phyloP scores from a whole-genome alignment of 2,329 filamentous ascomycete species.

The Pseudocercospora crystallina region DNA sequence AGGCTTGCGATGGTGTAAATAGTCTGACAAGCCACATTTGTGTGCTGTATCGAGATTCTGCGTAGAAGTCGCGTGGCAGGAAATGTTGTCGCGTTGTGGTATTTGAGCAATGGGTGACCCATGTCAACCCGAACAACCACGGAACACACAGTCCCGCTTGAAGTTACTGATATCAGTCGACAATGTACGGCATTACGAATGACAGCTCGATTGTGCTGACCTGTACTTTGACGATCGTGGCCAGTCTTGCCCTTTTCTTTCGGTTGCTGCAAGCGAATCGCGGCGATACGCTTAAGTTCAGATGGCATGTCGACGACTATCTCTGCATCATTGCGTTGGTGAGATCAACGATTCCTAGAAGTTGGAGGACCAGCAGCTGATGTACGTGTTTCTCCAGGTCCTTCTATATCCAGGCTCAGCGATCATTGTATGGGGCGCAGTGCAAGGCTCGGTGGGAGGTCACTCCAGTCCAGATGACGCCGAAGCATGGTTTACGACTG shows the following conservation, averaged over 20 bases:
- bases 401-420: slow-evolving; percentile 12
- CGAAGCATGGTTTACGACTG: slow-evolving; percentile 17
- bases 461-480: slow-evolving; percentile 15
- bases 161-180: not conserved
- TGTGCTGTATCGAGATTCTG: too few relatives aligned
- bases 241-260: slow-evolving; percentile 9
- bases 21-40: too few relatives aligned
- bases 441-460: slow-evolving; percentile 7
- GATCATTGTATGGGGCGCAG: slow-evolving; percentile 14
- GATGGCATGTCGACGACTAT: slow-evolving; percentile 15
- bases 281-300: slow-evolving; percentile 9
- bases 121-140: too few relatives aligned
- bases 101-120: too few relatives aligned
- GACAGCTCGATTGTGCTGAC: slow-evolving; percentile 13
- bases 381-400: not conserved
- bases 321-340: slow-evolving; percentile 13
- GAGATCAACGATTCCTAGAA: not conserved
- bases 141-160: too few relatives aligned
- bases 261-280: slow-evolving; percentile 10
- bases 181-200: slow-evolving; percentile 14
- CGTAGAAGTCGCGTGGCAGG: too few relatives aligned
- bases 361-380: not conserved
- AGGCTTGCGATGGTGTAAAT: too few relatives aligned
- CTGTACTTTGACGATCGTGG: slow-evolving; percentile 11
- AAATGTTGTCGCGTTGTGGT: too few relatives aligned